A percentile compares a stretch with the other conserved stretches of the same genome.
Evolutionary conservation across 768 basidiomycete species (phyloP).

Genomic region (Tricholoma furcatifolium): DNA sequence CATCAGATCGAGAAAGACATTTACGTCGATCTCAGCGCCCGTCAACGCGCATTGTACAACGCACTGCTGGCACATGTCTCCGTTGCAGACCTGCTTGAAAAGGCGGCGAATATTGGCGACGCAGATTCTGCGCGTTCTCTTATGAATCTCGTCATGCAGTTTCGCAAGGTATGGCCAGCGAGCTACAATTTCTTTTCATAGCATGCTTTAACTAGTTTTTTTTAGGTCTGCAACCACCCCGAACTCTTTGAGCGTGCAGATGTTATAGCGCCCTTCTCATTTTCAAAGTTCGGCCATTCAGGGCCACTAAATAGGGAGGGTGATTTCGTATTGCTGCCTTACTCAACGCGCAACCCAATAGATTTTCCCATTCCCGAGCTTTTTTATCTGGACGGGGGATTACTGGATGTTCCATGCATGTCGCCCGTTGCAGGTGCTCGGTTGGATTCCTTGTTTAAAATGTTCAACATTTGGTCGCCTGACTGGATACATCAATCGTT

Average conservation of each 20-base stretch:
- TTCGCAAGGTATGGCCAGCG: conserved; percentile 77
- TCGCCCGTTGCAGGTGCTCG: conserved; percentile 45
- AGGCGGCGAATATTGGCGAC: conserved; percentile 89
- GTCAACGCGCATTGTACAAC: conserved; percentile 88
- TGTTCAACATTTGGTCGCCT: conserved; percentile 90
- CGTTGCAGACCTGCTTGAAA: conserved; percentile 89
- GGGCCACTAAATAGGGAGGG: conserved; percentile 85
- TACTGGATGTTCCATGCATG: conserved; percentile 64
- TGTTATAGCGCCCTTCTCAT: conserved; percentile 90
- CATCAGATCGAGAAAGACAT: conserved; percentile 94
- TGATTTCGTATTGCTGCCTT: conserved; percentile 78
- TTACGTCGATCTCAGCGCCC: conserved; percentile 89
- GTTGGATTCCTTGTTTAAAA: conserved; percentile 54
- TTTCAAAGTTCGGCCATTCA: conserved; percentile 77
- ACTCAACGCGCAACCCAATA: conserved; percentile 88
- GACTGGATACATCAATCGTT: conserved; percentile 78
- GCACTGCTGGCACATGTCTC: conserved; percentile 92
- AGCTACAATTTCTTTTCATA: neutral
- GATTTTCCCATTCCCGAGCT: conserved; percentile 73
- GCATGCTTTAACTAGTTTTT: neutral
- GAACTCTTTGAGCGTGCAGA: conserved; percentile 98
- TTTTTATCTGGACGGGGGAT: conserved; percentile 75
- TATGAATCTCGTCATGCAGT: conserved; percentile 99
- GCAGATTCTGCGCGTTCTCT: conserved; percentile 89
- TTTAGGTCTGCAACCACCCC: conserved; percentile 94